Percentiles rank a stretch among this genome's conserved stretches.
Conservation (phyloP, 1,139 yeast genomes). For the Candida frijolesensis region DNA sequence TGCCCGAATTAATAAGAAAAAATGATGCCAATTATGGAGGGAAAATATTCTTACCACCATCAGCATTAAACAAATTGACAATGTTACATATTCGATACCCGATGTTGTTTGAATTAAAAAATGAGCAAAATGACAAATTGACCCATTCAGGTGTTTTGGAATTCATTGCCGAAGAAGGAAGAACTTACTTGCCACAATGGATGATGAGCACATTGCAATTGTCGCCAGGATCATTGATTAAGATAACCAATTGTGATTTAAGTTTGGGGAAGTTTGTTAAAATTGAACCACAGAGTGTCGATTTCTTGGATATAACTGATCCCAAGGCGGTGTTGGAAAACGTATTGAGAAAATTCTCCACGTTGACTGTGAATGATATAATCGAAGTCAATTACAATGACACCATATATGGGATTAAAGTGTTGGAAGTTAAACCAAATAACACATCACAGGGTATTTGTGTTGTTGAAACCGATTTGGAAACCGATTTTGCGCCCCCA, state of each 20-base stretch:
- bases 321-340: constrained; percentile 97
- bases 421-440: constrained; percentile 87
- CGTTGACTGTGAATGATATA: constrained; percentile 81
- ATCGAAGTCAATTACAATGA: constrained; percentile 87
- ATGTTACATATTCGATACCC: constrained; percentile 90
- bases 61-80: constrained; percentile 85
- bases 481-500: constrained; percentile 98
- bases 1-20: constrained; percentile 78
- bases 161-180: constrained; percentile 96
- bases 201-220: constrained; percentile 80
- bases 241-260: constrained; percentile 74
- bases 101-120: constrained; percentile 82
- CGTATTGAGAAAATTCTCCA: constrained; percentile 85
- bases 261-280: constrained; percentile 88
- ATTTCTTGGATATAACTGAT: constrained; percentile 89
- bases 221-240: constrained; percentile 78
- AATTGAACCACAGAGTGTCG: constrained; percentile 93
- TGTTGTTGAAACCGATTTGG: constrained; percentile 95
- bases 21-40: constrained; percentile 95
- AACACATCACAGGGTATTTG: constrained; percentile 68
- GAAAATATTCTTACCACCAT: constrained; percentile 90
- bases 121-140: constrained; percentile 56
- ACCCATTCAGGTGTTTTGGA: constrained; percentile 96
- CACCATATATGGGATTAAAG: constrained; percentile 75
- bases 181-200: constrained; percentile 96